phyloP scores from a whole-genome alignment of 805 yeast genomes.

The Peterozyma toletana region DNA sequence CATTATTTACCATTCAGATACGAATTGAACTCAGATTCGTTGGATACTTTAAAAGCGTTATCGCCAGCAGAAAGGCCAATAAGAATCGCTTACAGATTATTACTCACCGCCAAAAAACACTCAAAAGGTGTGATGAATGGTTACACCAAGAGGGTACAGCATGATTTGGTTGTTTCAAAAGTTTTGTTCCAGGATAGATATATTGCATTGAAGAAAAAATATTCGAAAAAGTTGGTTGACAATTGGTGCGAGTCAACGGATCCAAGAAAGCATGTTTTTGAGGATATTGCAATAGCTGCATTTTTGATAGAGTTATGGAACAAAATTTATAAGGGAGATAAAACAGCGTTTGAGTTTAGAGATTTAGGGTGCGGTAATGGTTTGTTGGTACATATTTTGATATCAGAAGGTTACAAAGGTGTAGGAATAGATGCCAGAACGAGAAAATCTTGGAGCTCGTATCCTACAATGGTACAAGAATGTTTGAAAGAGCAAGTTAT shows the following conservation, averaged over 20 bases:
- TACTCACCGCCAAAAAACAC: slow-evolving; percentile 78
- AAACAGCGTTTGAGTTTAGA: slow-evolving; percentile 55
- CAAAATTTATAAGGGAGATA: slow-evolving; percentile 28
- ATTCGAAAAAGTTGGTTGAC: slow-evolving; percentile 67
- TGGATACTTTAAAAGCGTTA: slow-evolving; percentile 21
- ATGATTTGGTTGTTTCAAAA: slow-evolving; percentile 79
- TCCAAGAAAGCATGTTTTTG: slow-evolving; percentile 93
- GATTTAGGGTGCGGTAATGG: slow-evolving; percentile 98
- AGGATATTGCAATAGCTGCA: slow-evolving; percentile 93
- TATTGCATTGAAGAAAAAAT: slow-evolving; percentile 71
- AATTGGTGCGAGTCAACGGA: slow-evolving; percentile 93
- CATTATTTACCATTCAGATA: slow-evolving; percentile 63
- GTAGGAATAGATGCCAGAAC: slow-evolving; percentile 85
- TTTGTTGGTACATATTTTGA: slow-evolving; percentile 64
- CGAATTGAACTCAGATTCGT: slow-evolving; percentile 14
- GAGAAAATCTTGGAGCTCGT: slow-evolving; percentile 78
- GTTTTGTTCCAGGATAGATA: slow-evolving; percentile 79
- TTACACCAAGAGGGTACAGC: slow-evolving; percentile 81
- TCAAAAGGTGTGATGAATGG: slow-evolving; percentile 80
- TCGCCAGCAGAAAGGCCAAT: slow-evolving; percentile 54
- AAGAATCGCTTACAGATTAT: slow-evolving; percentile 73
- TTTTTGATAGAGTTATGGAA: slow-evolving; percentile 85
- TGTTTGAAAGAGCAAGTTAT: slow-evolving; percentile 69
- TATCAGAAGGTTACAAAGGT: slow-evolving; percentile 76
- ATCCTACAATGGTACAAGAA: slow-evolving; percentile 56